Percentiles rank a stretch among this genome's conserved stretches.
Evolutionary conservation across 2,329 filamentous ascomycete genomes (phyloP).

Genomic region (Pseudogymnoascus sp.): DNA sequence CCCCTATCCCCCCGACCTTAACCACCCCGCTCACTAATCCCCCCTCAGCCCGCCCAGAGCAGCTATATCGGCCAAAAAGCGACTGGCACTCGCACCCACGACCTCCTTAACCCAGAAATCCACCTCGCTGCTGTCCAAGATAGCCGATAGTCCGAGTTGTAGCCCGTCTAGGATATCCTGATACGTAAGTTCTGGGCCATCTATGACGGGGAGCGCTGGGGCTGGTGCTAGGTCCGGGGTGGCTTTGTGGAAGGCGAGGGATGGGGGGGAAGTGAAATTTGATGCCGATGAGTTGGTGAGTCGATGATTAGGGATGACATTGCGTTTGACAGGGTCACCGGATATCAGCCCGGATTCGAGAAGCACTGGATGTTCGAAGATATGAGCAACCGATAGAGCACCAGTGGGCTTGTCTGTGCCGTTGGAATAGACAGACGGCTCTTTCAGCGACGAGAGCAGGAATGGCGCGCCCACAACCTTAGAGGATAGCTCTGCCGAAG

Average conservation of each 20-base stretch:
- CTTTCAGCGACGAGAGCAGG: background rate
- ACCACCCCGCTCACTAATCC: background rate
- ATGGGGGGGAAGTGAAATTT: background rate
- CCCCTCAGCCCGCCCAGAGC: conserved; percentile 35
- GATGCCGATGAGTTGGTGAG: background rate
- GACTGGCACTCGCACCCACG: conserved; percentile 45
- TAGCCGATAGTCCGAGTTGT: conserved; percentile 46
- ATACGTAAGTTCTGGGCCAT: conserved; percentile 32
- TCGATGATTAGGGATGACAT: background rate
- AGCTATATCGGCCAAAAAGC: conserved; percentile 46
- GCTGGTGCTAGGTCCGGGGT: background rate
- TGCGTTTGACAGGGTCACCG: background rate
- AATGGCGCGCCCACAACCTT: background rate
- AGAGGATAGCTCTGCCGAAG: background rate
- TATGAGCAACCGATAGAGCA: background rate
- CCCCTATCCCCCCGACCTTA: background rate
- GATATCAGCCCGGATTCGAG: background rate
- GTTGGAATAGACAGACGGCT: background rate
- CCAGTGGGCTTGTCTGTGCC: background rate
- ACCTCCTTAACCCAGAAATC: conserved; percentile 43
- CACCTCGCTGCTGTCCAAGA: conserved; percentile 45
- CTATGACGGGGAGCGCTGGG: background rate
- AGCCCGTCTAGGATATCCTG: conserved; percentile 46
- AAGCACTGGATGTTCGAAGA: background rate
- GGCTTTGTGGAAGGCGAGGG: background rate